phyloP scores from a whole-genome alignment of 1,139 yeast genomes.

The Nakaseomyces uthaithaninus region DNA sequence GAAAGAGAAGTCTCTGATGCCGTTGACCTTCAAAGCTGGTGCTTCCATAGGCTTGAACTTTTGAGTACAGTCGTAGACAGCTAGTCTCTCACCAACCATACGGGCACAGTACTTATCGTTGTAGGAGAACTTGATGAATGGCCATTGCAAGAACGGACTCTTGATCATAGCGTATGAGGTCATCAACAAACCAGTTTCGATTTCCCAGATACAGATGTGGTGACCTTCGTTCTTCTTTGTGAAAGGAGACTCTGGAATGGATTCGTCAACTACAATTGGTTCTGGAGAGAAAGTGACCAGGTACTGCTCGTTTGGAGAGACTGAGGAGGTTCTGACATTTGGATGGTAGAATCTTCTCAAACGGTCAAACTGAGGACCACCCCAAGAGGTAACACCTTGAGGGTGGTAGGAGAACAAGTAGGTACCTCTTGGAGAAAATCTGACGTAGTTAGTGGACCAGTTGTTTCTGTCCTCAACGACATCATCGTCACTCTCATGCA shows the following conservation, averaged over 20 bases:
- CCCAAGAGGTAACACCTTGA: conserved; percentile 96
- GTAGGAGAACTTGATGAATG: conserved; percentile 91
- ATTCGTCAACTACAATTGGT: conserved; percentile 59
- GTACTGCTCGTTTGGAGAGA: conserved; percentile 86
- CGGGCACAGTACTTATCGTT: conserved; percentile 95
- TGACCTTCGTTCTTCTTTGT: conserved; percentile 87
- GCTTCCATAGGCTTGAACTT: conserved; percentile 70
- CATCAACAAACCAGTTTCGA: conserved; percentile 71
- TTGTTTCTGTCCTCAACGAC: conserved; percentile 71
- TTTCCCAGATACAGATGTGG: conserved; percentile 89
- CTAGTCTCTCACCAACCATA: conserved; percentile 87
- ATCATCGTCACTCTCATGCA: conserved; percentile 64
- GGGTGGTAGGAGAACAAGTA: conserved; percentile 82
- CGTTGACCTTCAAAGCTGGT: conserved; percentile 77
- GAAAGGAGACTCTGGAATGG: conserved; percentile 66
- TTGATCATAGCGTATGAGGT: conserved; percentile 91
- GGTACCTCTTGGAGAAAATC: conserved; percentile 92
- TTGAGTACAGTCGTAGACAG: conserved; percentile 69
- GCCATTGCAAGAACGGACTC: conserved; percentile 84
- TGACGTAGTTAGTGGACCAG: conserved; percentile 75
- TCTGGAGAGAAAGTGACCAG: conserved; percentile 86
- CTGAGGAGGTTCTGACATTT: conserved; percentile 81
- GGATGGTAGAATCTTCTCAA: conserved; percentile 79
- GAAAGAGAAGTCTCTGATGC: conserved; percentile 87
- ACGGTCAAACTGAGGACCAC: conserved; percentile 73